Percentiles rank a stretch among this genome's conserved stretches.
Evolutionary conservation across 2,329 filamentous ascomycete genomes (phyloP).

Genomic region (Fusarium devonianum): DNA sequence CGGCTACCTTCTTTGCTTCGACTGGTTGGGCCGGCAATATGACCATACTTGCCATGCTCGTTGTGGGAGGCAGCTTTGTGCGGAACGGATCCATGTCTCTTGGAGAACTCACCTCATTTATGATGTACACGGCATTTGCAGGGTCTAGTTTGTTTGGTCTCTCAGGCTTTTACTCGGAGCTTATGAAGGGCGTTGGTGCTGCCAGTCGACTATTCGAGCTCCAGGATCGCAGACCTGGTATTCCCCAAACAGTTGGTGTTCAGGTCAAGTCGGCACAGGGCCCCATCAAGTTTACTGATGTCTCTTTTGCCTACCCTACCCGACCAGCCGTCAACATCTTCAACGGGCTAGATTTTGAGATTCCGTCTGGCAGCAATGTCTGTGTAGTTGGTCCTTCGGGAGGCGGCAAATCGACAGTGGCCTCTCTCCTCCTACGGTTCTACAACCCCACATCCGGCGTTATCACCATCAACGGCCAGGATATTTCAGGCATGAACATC

Average conservation of each 20-base stretch:
- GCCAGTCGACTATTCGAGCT: constrained; percentile 96
- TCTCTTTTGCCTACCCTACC: constrained; percentile 92
- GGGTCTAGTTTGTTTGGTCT: constrained; percentile 90
- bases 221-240: constrained; percentile 86
- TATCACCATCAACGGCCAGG: constrained; percentile 84
- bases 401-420: constrained; percentile 95
- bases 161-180: constrained; percentile 94
- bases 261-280: constrained; percentile 86
- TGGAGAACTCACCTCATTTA: constrained; percentile 92
- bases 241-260: constrained; percentile 83
- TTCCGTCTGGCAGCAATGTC: constrained; percentile 91
- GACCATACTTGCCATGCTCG: constrained; percentile 89
- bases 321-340: constrained; percentile 92
- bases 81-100: constrained; percentile 85
- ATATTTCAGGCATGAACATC: constrained; percentile 86
- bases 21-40: constrained; percentile 95
- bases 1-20: constrained; percentile 85
- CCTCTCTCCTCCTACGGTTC: constrained; percentile 88
- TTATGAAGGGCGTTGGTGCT: constrained; percentile 98
- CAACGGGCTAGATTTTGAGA: constrained; percentile 85
- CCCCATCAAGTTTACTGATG: constrained; percentile 84
- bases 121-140: constrained; percentile 95
- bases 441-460: constrained; percentile 81
- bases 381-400: constrained; percentile 96
- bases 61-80: constrained; percentile 90